A percentile compares a stretch with the other conserved stretches of the same genome.
These are phyloP conservation scores for Cladosporium sp. DNA, from an alignment of 2,329 filamentous ascomycete species.

Conservation along the genomic window DNA sequence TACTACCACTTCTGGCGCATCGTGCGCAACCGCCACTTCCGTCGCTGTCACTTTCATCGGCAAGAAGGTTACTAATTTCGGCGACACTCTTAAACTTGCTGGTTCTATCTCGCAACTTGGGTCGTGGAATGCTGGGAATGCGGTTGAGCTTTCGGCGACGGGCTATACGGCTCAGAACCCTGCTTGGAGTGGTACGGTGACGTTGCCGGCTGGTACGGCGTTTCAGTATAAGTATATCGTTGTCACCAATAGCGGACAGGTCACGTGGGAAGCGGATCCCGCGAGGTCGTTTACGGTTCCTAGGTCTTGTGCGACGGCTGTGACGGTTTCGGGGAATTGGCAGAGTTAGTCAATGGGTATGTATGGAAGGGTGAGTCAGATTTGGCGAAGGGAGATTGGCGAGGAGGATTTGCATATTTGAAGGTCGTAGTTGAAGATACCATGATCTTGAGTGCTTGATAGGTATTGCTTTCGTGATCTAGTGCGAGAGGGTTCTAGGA, in stretches of 20 bases:
- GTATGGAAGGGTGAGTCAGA: too few species aligned
- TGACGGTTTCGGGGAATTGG: background rate
- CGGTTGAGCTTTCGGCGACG: conserved; percentile 55
- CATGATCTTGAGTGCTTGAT: too few species aligned
- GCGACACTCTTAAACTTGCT: conserved; percentile 62
- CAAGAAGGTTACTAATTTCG: conserved; percentile 29
- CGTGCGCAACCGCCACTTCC: conserved; percentile 3
- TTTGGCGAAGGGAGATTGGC: too few species aligned
- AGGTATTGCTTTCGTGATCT: too few species aligned
- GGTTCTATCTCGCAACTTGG: conserved; percentile 61
- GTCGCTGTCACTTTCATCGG: conserved; percentile 11
- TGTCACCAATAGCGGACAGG: conserved; percentile 49
- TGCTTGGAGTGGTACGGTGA: conserved; percentile 57
- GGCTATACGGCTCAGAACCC: conserved; percentile 58
- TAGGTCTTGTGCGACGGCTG: conserved; percentile 3
- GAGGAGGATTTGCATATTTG: too few species aligned
- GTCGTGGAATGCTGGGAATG: conserved; percentile 53
- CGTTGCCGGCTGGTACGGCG: conserved; percentile 51
- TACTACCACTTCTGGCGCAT: background rate
- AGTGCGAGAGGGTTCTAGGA: too few species aligned
- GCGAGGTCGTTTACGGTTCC: conserved; percentile 41
- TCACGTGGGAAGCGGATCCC: conserved; percentile 62
- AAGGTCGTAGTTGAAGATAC: too few species aligned
- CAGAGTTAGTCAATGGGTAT: too few species aligned
- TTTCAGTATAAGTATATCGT: conserved; percentile 61